Conservation (phyloP, 352 stramenopile genomes). For the Lagenidium giganteum region DNA sequence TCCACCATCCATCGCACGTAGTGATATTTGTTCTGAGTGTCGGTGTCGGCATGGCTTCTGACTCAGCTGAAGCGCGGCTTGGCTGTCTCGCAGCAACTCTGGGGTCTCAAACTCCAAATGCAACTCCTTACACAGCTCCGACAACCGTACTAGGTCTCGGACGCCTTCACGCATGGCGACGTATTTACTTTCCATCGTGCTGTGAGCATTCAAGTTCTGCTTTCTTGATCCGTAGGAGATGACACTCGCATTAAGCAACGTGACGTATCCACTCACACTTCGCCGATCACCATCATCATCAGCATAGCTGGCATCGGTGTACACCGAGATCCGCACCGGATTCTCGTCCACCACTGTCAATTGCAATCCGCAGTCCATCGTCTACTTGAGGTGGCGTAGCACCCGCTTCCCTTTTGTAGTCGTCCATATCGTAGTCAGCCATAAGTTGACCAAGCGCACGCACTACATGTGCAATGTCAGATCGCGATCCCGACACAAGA, state of each 20-base stretch:
- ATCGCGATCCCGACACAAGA: background rate
- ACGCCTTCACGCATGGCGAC: background rate
- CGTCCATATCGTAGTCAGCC: background rate
- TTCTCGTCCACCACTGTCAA: background rate
- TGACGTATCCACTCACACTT: background rate
- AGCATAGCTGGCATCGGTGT: conserved; percentile 1
- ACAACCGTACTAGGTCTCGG: background rate
- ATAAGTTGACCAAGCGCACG: background rate
- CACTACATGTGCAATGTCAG: background rate
- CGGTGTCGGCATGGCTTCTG: background rate
- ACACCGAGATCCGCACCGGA: background rate
- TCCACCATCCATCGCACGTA: background rate
- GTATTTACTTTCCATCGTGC: background rate
- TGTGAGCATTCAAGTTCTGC: background rate
- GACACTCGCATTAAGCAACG: background rate
- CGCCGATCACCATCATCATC: background rate
- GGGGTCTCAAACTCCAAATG: background rate
- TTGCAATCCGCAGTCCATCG: background rate
- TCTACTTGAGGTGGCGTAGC: background rate
- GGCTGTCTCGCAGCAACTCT: conserved; percentile 5
- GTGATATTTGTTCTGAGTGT: conserved; percentile 7
- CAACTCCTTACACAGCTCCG: background rate
- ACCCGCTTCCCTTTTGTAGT: conserved; percentile 5
- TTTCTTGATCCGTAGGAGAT: background rate
- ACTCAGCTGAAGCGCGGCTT: background rate